Conservation (phyloP, 371 early-diverging fungal genomes). For the Mucor sp. region DNA sequence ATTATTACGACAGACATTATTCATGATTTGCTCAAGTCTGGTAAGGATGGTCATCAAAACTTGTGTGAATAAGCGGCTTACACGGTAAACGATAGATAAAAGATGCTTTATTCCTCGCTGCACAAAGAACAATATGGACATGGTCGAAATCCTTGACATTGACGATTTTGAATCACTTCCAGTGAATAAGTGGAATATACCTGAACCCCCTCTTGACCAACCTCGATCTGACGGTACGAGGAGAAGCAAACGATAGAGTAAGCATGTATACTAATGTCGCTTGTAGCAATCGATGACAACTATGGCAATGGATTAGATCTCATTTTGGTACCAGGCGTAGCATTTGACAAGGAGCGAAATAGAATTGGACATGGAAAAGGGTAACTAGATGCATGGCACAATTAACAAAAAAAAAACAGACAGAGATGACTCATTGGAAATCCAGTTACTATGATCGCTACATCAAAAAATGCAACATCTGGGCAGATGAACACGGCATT, state of each 20-base stretch:
- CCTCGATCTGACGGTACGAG: slow-evolving; percentile 56
- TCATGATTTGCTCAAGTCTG: slow-evolving; percentile 45
- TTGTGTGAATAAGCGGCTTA: not conserved
- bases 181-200: slow-evolving; percentile 69
- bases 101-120: slow-evolving; percentile 70
- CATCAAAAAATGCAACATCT: slow-evolving; percentile 29
- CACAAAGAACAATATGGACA: slow-evolving; percentile 64
- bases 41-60: not conserved
- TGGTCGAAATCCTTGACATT: slow-evolving; percentile 64
- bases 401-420: too few species aligned
- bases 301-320: slow-evolving; percentile 62
- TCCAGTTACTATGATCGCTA: slow-evolving; percentile 49
- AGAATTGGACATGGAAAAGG: slow-evolving; percentile 78
- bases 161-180: slow-evolving; percentile 65
- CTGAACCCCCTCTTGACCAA: slow-evolving; percentile 61
- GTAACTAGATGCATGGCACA: slow-evolving; percentile 25
- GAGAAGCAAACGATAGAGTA: not conserved
- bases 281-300: slow-evolving; percentile 24
- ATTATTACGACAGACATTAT: slow-evolving; percentile 61
- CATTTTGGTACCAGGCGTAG: slow-evolving; percentile 70
- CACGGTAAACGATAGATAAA: slow-evolving; percentile 43
- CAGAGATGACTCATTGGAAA: not conserved
- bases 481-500: slow-evolving; percentile 28
- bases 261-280: not conserved
- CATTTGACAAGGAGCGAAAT: slow-evolving; percentile 64